Evolutionary conservation across 176 grass and related monocot genomes (phyloP).

Genomic region (Carex cristatella): DNA sequence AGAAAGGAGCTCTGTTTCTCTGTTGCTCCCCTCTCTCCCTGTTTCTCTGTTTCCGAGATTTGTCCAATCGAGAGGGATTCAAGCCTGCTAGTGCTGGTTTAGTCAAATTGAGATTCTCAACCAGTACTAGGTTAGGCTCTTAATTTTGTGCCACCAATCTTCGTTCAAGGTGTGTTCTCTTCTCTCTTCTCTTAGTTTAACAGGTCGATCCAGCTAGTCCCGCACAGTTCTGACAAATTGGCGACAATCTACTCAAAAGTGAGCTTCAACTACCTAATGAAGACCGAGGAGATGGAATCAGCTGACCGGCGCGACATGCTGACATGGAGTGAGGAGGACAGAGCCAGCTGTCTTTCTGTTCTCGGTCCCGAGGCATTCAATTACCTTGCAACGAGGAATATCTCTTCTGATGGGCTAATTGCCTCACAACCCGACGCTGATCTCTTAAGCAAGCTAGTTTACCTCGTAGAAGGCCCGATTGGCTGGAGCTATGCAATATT

Average conservation of each 20-base stretch:
- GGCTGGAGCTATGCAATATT: slow-evolving; percentile 98
- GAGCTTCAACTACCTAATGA: neutral
- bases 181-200: neutral
- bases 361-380: slow-evolving; percentile 75
- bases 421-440: slow-evolving; percentile 40
- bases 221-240: neutral
- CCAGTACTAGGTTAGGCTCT: neutral
- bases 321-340: slow-evolving; percentile 70
- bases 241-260: neutral
- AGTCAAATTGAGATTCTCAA: neutral
- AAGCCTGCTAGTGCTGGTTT: neutral
- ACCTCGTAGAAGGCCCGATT: slow-evolving; percentile 68
- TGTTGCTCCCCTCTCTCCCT: neutral
- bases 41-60: slow-evolving; percentile 2
- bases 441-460: slow-evolving; percentile 74
- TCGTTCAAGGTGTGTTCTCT: neutral
- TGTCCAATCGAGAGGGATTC: slow-evolving; percentile 6
- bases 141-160: neutral
- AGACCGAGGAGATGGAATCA: slow-evolving; percentile 24
- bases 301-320: neutral
- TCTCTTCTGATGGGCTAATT: slow-evolving; percentile 67
- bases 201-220: neutral
- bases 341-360: slow-evolving; percentile 40
- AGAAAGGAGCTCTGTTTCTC: slow-evolving; percentile 9
- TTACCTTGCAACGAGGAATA: slow-evolving; percentile 56